Conservation (phyloP, 805 yeast species). For the Candida patagonica region DNA sequence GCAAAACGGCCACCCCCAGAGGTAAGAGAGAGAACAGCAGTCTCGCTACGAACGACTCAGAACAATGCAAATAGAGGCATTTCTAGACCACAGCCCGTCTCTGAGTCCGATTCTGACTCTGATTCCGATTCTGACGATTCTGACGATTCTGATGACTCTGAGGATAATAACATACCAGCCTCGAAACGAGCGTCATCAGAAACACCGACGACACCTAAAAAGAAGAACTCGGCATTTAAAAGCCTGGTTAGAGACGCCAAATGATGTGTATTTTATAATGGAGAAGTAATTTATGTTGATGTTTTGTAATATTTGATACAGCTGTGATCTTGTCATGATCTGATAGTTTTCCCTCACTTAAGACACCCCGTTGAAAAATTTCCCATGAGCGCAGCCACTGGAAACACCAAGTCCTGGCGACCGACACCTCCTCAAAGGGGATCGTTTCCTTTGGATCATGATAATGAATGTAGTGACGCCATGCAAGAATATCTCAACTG, state of each 20-base stretch:
- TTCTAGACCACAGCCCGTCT: slow-evolving; percentile 4
- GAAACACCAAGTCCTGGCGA: slow-evolving; percentile 11
- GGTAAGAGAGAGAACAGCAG: slow-evolving; percentile 5
- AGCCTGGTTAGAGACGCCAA: too few species aligned
- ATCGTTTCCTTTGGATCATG: slow-evolving; percentile 90
- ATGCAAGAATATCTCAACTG: slow-evolving; percentile 75
- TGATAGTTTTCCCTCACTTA: too few species aligned
- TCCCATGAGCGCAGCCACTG: slow-evolving; percentile 26
- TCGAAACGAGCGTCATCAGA: too few species aligned
- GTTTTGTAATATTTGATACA: too few species aligned
- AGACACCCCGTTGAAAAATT: too few species aligned
- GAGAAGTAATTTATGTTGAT: too few species aligned
- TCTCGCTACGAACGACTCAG: background rate
- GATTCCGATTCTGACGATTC: slow-evolving; percentile 10
- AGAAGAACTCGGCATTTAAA: too few species aligned
- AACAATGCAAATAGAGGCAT: slow-evolving; percentile 3
- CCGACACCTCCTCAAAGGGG: slow-evolving; percentile 97
- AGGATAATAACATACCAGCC: slow-evolving; percentile 5
- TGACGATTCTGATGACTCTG: slow-evolving; percentile 2
- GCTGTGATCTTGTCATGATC: too few species aligned
- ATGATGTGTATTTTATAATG: too few species aligned
- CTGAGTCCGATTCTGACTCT: slow-evolving; percentile 13
- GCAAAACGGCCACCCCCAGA: slow-evolving; percentile 6
- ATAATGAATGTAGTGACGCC: slow-evolving; percentile 64
- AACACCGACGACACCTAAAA: too few species aligned